These are phyloP conservation scores for Phytophthora syringae DNA, from an alignment of 352 stramenopile species.

Conservation along the genomic window DNA sequence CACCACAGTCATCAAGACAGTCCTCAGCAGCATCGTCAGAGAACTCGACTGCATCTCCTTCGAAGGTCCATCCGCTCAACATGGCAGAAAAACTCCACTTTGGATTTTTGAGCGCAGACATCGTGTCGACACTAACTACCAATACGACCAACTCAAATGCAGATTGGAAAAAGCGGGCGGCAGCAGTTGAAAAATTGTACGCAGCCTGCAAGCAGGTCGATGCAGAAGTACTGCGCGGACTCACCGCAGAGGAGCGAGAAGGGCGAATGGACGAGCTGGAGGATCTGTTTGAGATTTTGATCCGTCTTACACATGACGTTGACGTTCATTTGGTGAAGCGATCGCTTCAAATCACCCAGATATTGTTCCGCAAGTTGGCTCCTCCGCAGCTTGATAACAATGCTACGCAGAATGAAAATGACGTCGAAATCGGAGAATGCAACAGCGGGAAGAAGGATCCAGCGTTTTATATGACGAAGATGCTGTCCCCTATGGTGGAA, in stretches of 20 bases:
- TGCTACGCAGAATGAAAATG: not conserved
- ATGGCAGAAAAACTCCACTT: constrained; percentile 34
- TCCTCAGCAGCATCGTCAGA: constrained; percentile 9
- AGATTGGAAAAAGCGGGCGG: constrained; percentile 73
- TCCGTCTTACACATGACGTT: constrained; percentile 66
- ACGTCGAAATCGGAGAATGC: not conserved
- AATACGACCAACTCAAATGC: constrained; percentile 67
- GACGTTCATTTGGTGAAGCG: constrained; percentile 75
- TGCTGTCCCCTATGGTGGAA: constrained; percentile 60
- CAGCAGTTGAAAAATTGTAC: constrained; percentile 66
- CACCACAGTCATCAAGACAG: constrained; percentile 16
- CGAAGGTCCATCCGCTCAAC: constrained; percentile 23
- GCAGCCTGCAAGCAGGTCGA: constrained; percentile 43
- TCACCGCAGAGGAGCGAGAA: constrained; percentile 14
- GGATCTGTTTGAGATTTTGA: constrained; percentile 50
- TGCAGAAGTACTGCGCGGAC: constrained; percentile 20
- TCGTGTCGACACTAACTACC: constrained; percentile 41
- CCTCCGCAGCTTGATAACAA: constrained; percentile 8
- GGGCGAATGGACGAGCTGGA: constrained; percentile 32
- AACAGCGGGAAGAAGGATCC: constrained; percentile 4
- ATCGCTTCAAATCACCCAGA: constrained; percentile 60
- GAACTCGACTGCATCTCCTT: constrained; percentile 6
- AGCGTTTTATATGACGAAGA: constrained; percentile 46
- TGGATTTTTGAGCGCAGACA: constrained; percentile 51
- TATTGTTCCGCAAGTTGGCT: constrained; percentile 59